Base-by-base conservation (phyloP, 306 rosid species). In the Quercus wislizeni region DNA sequence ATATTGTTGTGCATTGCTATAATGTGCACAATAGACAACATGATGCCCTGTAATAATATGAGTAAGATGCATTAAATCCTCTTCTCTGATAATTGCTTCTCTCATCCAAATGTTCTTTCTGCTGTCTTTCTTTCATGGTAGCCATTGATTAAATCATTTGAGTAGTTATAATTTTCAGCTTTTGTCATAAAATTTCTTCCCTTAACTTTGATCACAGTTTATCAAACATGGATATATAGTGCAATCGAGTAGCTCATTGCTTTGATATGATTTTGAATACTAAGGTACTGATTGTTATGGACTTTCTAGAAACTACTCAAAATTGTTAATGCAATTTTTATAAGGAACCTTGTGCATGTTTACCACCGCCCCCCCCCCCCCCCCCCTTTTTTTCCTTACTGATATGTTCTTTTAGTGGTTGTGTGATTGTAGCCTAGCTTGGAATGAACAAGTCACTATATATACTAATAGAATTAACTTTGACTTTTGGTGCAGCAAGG, bases 401-500 rank as follows among this genome's bases (percentile, higher is more conserved):
- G 15, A 71, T 79, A n/a, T 9, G 33, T 61, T 63, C 46, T 67
- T 51, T 23, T 43, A 74, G 27, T 69, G 54, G 54, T 49, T 3
- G 46, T 54, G 64, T 78, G 76, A 79, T 49, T 21, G 76, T 35
- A 17, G n/a, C 31, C 55, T 63, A 51, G 71, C 20, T 64, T 72
- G 57, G 57, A 33, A 35, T 67, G n/a, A 55, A 19, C 20, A 59
- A 21, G 31, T 58, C 20, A 11, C 28, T 20, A 6, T 55, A 20
- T 54, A 54, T 23, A 13, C 74, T 52, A 54, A 73, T n/a, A 19
- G 23, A 38, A 17, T 31, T 69, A 67, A 43, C 69, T 21, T 80
- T 77, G 83, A 75, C 74, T 7, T 74, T 75, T 69, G 74, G 75
- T 84, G 92, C 98, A 96, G 99, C 85, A 96, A 93, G 82, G 99